Conservation (phyloP, 148 eudicot species). For the Fagopyrum tataricum region DNA sequence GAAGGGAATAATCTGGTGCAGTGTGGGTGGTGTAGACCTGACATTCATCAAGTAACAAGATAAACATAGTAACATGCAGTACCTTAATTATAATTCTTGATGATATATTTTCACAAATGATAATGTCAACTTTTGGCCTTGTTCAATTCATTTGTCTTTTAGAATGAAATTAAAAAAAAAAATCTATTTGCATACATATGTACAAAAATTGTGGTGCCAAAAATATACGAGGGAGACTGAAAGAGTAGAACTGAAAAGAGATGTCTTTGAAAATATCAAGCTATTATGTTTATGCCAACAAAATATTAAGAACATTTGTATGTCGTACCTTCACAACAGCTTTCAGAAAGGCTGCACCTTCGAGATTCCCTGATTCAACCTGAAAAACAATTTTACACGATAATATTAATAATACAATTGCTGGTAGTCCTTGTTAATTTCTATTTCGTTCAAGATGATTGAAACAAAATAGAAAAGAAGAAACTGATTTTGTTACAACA, state of each 20-base stretch:
- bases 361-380: slow-evolving; percentile 70
- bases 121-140: background rate
- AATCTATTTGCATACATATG: background rate
- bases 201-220: background rate
- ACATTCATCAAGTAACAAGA: slow-evolving; percentile 14
- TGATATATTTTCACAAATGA: background rate
- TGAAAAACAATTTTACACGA: slow-evolving; percentile 23
- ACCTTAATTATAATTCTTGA: background rate
- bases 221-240: background rate
- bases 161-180: too few relatives aligned
- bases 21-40: slow-evolving; percentile 96
- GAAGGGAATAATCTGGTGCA: slow-evolving; percentile 94
- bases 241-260: background rate
- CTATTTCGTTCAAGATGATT: too few relatives aligned
- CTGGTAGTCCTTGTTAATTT: background rate
- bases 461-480: too few relatives aligned
- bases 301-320: background rate
- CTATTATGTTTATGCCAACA: background rate
- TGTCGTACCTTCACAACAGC: slow-evolving; percentile 88
- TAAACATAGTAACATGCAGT: background rate
- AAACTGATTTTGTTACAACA: too few relatives aligned
- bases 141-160: too few relatives aligned
- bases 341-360: slow-evolving; percentile 62
- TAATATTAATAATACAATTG: background rate
- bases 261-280: background rate